Conservation (phyloP, 1,284 basidiomycete species). For the Apiotrichum laibachii region DNA sequence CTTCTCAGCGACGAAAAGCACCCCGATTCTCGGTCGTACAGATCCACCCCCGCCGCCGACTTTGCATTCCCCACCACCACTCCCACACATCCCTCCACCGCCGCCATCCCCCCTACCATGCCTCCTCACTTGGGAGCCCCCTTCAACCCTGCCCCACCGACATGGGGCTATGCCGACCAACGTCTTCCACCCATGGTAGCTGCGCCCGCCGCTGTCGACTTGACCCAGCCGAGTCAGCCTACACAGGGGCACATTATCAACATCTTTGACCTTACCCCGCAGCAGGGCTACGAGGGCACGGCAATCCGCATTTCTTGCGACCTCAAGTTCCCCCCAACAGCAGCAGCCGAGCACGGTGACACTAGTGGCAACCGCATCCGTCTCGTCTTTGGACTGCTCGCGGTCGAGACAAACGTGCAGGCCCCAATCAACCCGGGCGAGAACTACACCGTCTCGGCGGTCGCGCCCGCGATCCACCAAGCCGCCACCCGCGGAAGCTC, state of each 20-base stretch:
- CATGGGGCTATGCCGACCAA: constrained; percentile 1
- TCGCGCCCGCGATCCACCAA: constrained; percentile 4
- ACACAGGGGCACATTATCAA: constrained; percentile 13
- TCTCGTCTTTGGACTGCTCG: constrained; percentile 34
- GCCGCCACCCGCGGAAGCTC: neutral
- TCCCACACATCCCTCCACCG: neutral
- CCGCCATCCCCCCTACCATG: neutral
- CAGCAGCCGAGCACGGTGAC: constrained; percentile 2
- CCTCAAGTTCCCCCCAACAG: constrained; percentile 18
- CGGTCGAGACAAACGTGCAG: constrained; percentile 34
- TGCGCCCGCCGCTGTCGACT: neutral
- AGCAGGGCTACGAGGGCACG: constrained; percentile 33
- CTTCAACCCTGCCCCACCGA: neutral
- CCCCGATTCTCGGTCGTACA: neutral
- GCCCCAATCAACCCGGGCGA: constrained; percentile 4
- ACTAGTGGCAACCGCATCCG: constrained; percentile 24
- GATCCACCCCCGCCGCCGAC: neutral
- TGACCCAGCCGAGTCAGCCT: neutral
- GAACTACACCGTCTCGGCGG: constrained; percentile 9
- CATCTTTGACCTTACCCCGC: constrained; percentile 28
- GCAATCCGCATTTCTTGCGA: constrained; percentile 34
- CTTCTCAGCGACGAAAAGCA: neutral
- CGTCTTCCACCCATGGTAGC: neutral
- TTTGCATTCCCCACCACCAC: neutral
- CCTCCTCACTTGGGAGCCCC: constrained; percentile 3